Evolutionary conservation across 1,139 yeast species (phyloP).

Genomic region (Debaryomycetaceae sp.): DNA sequence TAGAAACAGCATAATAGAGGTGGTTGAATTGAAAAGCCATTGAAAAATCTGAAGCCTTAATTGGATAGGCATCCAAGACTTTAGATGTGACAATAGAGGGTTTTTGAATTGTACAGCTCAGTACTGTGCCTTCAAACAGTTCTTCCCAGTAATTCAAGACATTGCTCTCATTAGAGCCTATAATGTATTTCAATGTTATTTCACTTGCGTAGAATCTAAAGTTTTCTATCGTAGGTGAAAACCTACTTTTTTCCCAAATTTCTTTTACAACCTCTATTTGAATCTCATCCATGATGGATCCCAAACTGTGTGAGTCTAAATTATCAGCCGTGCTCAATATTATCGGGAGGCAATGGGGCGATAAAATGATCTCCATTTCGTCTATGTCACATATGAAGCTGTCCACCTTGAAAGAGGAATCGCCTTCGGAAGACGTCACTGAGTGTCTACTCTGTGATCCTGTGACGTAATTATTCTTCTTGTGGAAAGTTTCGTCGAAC

Average conservation of each 20-base stretch:
- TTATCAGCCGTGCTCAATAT: constrained; percentile 30
- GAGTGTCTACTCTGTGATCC: background rate
- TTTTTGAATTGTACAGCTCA: background rate
- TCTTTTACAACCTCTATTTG: constrained; percentile 57
- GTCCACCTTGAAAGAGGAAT: constrained; percentile 52
- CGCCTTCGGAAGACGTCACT: constrained; percentile 28
- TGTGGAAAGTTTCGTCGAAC: background rate
- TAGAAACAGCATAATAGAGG: constrained; percentile 17
- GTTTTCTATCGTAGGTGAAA: constrained; percentile 39
- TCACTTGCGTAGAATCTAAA: constrained; percentile 51
- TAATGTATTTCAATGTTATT: constrained; percentile 29
- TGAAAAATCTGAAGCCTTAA: background rate
- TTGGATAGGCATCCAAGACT: background rate
- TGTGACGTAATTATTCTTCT: too few species aligned
- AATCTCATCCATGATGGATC: constrained; percentile 56
- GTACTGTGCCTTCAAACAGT: background rate
- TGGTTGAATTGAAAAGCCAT: constrained; percentile 34
- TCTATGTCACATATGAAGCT: constrained; percentile 54
- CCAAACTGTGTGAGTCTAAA: constrained; percentile 35
- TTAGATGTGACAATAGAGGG: background rate
- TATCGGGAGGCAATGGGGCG: constrained; percentile 32
- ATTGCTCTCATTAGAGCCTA: background rate
- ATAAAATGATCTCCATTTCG: constrained; percentile 30
- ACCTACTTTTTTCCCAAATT: constrained; percentile 33
- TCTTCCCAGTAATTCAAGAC: background rate